Evolutionary conservation across 805 yeast genomes (phyloP), one percentile per base, ranked within the genome.

Genomic region (Citeromyces matritensis): DNA sequence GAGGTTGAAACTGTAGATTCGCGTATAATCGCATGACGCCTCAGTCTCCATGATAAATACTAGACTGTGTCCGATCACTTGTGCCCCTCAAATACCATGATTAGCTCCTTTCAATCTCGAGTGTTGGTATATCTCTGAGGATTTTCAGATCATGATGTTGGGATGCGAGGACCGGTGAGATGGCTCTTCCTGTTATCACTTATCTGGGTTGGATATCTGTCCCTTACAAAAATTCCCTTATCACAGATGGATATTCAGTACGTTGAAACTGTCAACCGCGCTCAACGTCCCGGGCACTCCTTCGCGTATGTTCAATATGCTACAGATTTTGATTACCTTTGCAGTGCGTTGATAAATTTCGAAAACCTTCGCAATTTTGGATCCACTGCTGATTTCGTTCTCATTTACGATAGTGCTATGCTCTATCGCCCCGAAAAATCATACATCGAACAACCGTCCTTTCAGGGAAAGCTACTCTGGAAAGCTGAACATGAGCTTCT

Each of bases 301-400:
- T 17, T 17, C 26, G 81, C 79, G 0, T 75, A 75, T 43, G 69
- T 73, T 4, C 69, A 69, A 32, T 74, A 74, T 46, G 79, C 77
- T 4, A 70, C 82, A 0, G 55, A 63, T 33, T 40, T 53, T 7
- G 52, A 57, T 14, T 69, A 73, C 39, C 46, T 73, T 33, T 65
- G 73, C 37, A 58, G 68, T 30, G 65, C 74, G 3, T 39, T 73
- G 27, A 53, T 71, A 41, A 65, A 69, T 37, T 57, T 66, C 27
- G 44, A 53, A 3, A 52, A 51, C 17, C 42, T 75, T 30, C 45
- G 55, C 23, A 44, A 51, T 5, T 30, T 37, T 27, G 51, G 57
- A 1, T 49, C 65, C 1, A 51, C 58, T 32, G 69, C 72, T 0
- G 56, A 67, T 32, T 40, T 71, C 35, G 61, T 73, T 4, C 37